Conservation (phyloP, 257 asterid genomes). For the Nicotiana benthamiana region DNA sequence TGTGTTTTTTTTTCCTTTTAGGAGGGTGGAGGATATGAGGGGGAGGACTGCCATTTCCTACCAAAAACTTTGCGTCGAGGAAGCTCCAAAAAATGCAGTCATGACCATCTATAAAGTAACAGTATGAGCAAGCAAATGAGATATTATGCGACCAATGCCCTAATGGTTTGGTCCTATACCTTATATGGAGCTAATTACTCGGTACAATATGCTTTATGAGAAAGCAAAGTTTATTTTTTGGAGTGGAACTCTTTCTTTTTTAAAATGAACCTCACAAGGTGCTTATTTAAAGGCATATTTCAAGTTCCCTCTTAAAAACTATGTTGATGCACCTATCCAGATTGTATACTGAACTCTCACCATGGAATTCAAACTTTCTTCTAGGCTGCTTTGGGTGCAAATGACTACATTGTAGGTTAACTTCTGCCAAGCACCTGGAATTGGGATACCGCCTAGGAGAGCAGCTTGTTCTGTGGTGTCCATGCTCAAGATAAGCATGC, state of each 20-base stretch:
- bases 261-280: background rate
- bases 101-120: background rate
- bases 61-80: background rate
- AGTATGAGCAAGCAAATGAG: background rate
- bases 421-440: background rate
- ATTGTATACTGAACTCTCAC: background rate
- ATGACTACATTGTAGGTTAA: background rate
- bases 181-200: background rate
- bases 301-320: background rate
- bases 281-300: background rate
- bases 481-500: background rate
- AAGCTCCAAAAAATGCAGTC: background rate
- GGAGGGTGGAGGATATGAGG: background rate
- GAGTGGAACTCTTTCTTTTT: too few relatives aligned
- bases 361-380: background rate
- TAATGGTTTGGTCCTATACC: background rate
- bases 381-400: background rate
- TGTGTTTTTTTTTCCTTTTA: background rate
- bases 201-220: background rate
- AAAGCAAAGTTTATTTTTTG: too few relatives aligned
- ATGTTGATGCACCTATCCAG: background rate
- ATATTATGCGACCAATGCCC: background rate
- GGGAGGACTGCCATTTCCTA: background rate
- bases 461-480: background rate
- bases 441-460: background rate